Percentiles rank a stretch among this genome's conserved stretches.
Evolutionary conservation across 306 rosid genomes (phyloP).

Genomic region (Crataegus laevigata): DNA sequence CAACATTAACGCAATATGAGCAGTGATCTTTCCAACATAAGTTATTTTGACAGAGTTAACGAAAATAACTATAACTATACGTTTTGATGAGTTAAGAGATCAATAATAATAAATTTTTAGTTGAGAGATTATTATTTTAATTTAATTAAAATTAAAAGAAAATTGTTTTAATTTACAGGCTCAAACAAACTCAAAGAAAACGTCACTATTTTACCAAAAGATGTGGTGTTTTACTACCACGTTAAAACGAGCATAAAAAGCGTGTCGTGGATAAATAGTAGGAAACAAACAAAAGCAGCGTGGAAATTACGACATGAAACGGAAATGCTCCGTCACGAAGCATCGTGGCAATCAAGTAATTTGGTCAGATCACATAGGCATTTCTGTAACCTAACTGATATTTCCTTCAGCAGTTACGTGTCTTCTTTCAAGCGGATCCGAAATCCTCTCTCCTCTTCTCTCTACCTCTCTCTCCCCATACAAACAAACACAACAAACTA

Average conservation of each 20-base stretch:
- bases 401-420: slow-evolving; percentile 38
- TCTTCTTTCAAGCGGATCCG: slow-evolving; percentile 20
- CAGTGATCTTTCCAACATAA: too few species aligned
- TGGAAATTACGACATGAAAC: not conserved
- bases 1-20: too few species aligned
- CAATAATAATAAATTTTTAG: too few species aligned
- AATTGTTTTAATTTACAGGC: not conserved
- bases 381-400: slow-evolving; percentile 5
- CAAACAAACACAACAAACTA: slow-evolving; percentile 73
- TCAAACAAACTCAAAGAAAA: not conserved
- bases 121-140: fast-evolving
- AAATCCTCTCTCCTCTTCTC: slow-evolving; percentile 25
- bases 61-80: too few species aligned
- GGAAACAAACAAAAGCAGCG: not conserved
- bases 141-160: fast-evolving
- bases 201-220: not conserved
- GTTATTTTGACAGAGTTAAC: too few species aligned
- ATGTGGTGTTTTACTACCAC: not conserved
- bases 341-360: slow-evolving; percentile 21
- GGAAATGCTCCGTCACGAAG: not conserved
- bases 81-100: too few species aligned
- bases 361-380: not conserved
- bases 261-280: not conserved
- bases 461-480: slow-evolving; percentile 7
- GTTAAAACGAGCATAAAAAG: not conserved